Base-by-base conservation (phyloP, 805 yeast species). In the Candida namnaoensis region DNA sequence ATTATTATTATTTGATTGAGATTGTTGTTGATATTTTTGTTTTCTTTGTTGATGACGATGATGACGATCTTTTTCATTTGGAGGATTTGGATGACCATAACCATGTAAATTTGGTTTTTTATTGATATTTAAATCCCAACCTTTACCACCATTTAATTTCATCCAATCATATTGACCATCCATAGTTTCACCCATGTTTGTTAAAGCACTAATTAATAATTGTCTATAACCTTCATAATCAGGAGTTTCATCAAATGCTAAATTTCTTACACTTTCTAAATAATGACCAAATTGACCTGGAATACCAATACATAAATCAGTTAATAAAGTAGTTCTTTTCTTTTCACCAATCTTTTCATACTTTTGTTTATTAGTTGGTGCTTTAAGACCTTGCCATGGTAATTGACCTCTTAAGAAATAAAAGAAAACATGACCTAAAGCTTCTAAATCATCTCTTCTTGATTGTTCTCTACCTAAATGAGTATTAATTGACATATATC, bases 361-460 rank as follows among this genome's bases (percentile, higher is more conserved):
- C 59, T 84, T 84, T 49, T 78, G 74, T 58, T 85, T 84, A 59
- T 84, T 84, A n/a, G 87, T 83, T 44, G 88, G 88, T 2, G 91
- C 93, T 61, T 83, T 84, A 45, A 84, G 65, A n/a, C 95, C 95
- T 64, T 84, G 95, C 95, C 95, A 84, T 37, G 95, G 95, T 56
- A 84, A 69, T 47, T 79, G 82, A 27, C 95, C 93, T 55, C 85
- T 73, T 42, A 83, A 61, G 53, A 84, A 84, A 60, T 84, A 84
- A 57, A 84, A 76, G 56, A 84, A 84, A 1, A 84, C 93, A 62
- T 84, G 93, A 14, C 91, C 93, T 51, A 84, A 64, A 8, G 85
- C 78, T 62, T 84, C 95, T 53, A 84, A 69, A 60, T 84, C 95
- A 58, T 84, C 95, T 61, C 95, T 66, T 64, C 95, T 72, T 52